phyloP scores from a whole-genome alignment of 2,329 filamentous ascomycete species.

The Colletotrichum chlorophyti region DNA sequence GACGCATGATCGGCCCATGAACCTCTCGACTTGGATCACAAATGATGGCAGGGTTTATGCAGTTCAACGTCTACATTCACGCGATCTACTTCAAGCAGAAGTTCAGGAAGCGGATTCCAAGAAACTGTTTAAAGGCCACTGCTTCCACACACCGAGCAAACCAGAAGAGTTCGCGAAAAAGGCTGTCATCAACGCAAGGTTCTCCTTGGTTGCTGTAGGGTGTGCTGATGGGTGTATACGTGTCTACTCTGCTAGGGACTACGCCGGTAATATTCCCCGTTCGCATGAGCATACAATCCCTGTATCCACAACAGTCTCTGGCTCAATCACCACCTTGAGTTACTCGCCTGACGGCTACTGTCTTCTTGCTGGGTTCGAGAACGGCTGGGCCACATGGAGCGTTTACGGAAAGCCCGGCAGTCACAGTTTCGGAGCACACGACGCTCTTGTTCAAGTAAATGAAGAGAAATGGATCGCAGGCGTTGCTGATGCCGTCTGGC shows the following conservation, averaged over 20 bases:
- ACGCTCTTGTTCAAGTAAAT: conserved; percentile 67
- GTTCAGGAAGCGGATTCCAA: conserved; percentile 49
- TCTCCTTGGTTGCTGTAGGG: conserved; percentile 89
- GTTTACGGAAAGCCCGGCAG: conserved; percentile 92
- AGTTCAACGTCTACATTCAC: conserved; percentile 72
- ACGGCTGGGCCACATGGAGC: conserved; percentile 96
- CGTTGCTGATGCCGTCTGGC: conserved; percentile 80
- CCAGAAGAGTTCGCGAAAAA: conserved; percentile 69
- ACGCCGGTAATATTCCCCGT: conserved; percentile 87
- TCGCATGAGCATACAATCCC: conserved; percentile 81
- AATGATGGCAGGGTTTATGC: conserved; percentile 88
- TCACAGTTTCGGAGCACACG: conserved; percentile 80
- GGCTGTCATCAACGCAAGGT: conserved; percentile 90
- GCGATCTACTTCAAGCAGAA: conserved; percentile 37
- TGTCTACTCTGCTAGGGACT: conserved; percentile 94
- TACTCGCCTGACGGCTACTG: conserved; percentile 98
- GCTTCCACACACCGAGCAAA: conserved; percentile 79
- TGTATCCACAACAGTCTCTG: conserved; percentile 71
- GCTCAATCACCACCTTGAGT: conserved; percentile 73
- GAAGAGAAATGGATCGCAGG: conserved; percentile 86
- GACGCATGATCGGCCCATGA: conserved; percentile 96
- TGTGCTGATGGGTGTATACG: conserved; percentile 80
- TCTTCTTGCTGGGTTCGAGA: conserved; percentile 90
- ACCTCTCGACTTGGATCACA: conserved; percentile 90
- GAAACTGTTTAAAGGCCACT: conserved; percentile 86